Percentiles rank a stretch among this genome's conserved stretches.
phyloP scores from a whole-genome alignment of 106 monocot genomes.

The Acanthochlamys bracteata region DNA sequence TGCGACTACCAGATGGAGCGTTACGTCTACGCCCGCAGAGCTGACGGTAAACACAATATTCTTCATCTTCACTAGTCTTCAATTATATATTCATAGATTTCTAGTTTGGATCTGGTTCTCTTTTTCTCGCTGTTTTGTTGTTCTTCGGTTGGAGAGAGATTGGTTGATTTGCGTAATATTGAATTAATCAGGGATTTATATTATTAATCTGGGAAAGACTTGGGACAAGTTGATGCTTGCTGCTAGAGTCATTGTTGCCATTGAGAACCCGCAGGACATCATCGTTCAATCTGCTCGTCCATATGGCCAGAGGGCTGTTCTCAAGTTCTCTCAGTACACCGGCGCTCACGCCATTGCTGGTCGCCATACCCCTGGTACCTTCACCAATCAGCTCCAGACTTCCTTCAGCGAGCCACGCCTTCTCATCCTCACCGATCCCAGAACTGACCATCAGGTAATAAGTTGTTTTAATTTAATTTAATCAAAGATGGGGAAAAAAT shows the following conservation, averaged over 20 bases:
- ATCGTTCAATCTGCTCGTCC: conserved; percentile 91
- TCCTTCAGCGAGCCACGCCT: conserved; percentile 88
- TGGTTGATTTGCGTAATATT: too few relatives aligned
- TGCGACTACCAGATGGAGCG: conserved; percentile 86
- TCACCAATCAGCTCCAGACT: conserved; percentile 85
- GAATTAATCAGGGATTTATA: conserved; percentile 48
- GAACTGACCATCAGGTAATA: conserved; percentile 83
- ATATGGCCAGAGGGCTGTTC: conserved; percentile 79
- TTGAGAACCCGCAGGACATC: conserved; percentile 77
- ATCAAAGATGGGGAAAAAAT: background rate
- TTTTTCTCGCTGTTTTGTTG: too few relatives aligned
- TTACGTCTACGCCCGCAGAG: conserved; percentile 49
- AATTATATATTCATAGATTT: too few relatives aligned
- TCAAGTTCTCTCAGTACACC: conserved; percentile 88
- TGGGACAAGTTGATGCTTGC: conserved; percentile 62
- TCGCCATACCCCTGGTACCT: conserved; percentile 89
- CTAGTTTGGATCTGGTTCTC: too few relatives aligned
- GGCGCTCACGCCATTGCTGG: conserved; percentile 93
- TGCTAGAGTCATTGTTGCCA: conserved; percentile 58
- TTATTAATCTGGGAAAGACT: conserved; percentile 71
- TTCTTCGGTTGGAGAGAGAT: too few relatives aligned
- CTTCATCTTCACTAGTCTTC: too few relatives aligned
- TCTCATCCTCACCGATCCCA: conserved; percentile 86
- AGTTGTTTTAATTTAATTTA: background rate
- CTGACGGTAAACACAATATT: conserved; percentile 32